Evolutionary conservation across 768 basidiomycete species (phyloP), one percentile per base, ranked within the genome.

Genomic region (Clitopilus passeckerianus): DNA sequence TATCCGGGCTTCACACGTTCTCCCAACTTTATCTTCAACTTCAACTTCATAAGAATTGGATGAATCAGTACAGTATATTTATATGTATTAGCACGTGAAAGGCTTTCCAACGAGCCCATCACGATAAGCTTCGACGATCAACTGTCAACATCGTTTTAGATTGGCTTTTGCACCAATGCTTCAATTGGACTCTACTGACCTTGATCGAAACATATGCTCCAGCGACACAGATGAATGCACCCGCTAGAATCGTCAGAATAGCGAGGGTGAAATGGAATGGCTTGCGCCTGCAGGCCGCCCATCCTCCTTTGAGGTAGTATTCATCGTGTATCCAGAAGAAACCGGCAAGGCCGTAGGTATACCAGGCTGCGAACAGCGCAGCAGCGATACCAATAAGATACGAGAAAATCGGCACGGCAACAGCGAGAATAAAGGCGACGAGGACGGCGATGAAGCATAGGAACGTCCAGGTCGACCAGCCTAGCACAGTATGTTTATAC

Each of bases 321-420:
- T 72, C 68, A 64, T 84, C 81, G 60, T 81, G 72, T 23, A 84
- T 59, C 78, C 80, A 84, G 69, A 84, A 84, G 62, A 79, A 80
- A 1, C 82, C 80, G 9, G 80, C 80, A 7, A 80, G 59, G 24
- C 82, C 81, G 61, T 83, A 82, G 14, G 83, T 83, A 64, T 80
- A 85, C 81, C 83, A 84, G n/a, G 79, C 75, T 7, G 83, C 82
- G 61, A 85, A 84, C 20, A 84, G 70, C 16, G 81, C 72, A 8
- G 82, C 82, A 12, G 80, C 68, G 60, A 84, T 79, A 14, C 82
- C 80, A 33, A 81, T 80, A 35, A 84, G 68, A 62, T 81, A 76
- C 20, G 80, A 82, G 63, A 84, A 83, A 35, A 84, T 82, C 2
- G 83, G 82, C 5, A 85, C 81, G 2, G 80, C 74, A 43, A 77